Percentiles rank a stretch among this genome's conserved stretches.
These are phyloP conservation scores for Fusarium anthophilum DNA, from an alignment of 2,329 filamentous ascomycete species.

Conservation along the genomic window DNA sequence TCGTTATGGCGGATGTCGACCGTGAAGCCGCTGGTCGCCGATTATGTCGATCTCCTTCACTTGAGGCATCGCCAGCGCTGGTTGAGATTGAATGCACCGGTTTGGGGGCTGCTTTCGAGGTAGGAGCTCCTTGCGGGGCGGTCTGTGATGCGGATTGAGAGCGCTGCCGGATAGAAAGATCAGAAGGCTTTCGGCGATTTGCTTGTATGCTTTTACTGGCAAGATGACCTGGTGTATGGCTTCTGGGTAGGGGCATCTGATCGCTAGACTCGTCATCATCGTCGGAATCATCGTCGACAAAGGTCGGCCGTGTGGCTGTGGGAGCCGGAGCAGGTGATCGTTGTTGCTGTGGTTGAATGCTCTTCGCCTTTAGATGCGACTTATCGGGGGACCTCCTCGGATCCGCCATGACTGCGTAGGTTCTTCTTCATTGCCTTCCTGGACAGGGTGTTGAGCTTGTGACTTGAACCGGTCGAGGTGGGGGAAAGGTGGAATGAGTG, in stretches of 20 bases:
- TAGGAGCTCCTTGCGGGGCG: slow-evolving; percentile 40
- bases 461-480: slow-evolving; percentile 16
- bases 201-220: slow-evolving; percentile 64
- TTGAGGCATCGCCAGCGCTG: slow-evolving; percentile 35
- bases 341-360: slow-evolving; percentile 61
- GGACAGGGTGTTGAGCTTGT: slow-evolving; percentile 7
- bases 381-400: slow-evolving; percentile 47
- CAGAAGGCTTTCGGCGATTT: slow-evolving; percentile 60
- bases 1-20: slow-evolving; percentile 63
- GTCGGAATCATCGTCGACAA: slow-evolving; percentile 49
- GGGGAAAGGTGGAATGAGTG: slow-evolving; percentile 4
- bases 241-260: slow-evolving; percentile 58
- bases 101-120: slow-evolving; percentile 40
- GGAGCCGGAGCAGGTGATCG: slow-evolving; percentile 37
- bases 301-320: slow-evolving; percentile 43
- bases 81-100: slow-evolving; percentile 40
- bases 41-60: slow-evolving; percentile 40
- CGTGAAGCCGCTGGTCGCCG: slow-evolving; percentile 58
- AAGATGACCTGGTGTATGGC: slow-evolving; percentile 70
- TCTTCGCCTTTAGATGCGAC: slow-evolving; percentile 48
- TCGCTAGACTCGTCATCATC: slow-evolving; percentile 50
- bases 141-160: slow-evolving; percentile 60
- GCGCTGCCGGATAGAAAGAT: slow-evolving; percentile 63
- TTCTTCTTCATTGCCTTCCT: slow-evolving; percentile 47
- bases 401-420: slow-evolving; percentile 55